Evolutionary conservation across 306 rosid species (phyloP), one percentile per base, ranked within the genome.

Genomic region (Ormosia semicastrata): DNA sequence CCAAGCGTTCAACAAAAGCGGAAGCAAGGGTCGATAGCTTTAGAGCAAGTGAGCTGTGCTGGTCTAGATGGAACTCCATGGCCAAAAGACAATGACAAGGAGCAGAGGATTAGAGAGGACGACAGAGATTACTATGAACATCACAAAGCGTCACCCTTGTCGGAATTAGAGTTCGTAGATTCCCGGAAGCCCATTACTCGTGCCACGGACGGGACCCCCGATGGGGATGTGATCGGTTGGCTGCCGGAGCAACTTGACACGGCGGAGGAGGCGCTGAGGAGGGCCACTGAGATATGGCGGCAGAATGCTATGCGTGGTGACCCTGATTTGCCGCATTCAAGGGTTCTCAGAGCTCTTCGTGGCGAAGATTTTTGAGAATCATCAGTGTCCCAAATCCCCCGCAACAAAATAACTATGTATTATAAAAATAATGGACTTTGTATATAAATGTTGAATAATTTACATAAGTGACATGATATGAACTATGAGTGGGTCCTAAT

Each of bases 221-320:
- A 82, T 0, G 40, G 7, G 17, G 90, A 77, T 13, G 95, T 68
- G 7, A 64, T 86, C 8, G 90, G 88, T 24, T 94, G 97, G 97
- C 69, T 73, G 82, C 92, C 97, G 70, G 97, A 91, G 87, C 98
- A 94, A 91, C 64, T 90, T 10, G 92, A 89, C 75, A 89, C 97
- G 11, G 97, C 90, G 47, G 97, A 94, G 87, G 95, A 93, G 34
- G 54, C 97, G 3, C 85, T 94, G n/a, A 24, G 41, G 80, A 86
- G 92, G 81, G 95, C 95, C 0, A 65, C 89, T 3, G 89, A 89
- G 92, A 90, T 89, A 39, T 94, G 89, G 88, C 88, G 69, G 43
- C 75, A 85, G 57, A 89, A 82, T 5, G 97, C 97, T 0, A 82
- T 86, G 90, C 85, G 83, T 1, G 98, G 97, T 15, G 94, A 89